These are phyloP conservation scores for Teunomyces tritomae DNA, from an alignment of 805 yeast species.

Conservation along the genomic window DNA sequence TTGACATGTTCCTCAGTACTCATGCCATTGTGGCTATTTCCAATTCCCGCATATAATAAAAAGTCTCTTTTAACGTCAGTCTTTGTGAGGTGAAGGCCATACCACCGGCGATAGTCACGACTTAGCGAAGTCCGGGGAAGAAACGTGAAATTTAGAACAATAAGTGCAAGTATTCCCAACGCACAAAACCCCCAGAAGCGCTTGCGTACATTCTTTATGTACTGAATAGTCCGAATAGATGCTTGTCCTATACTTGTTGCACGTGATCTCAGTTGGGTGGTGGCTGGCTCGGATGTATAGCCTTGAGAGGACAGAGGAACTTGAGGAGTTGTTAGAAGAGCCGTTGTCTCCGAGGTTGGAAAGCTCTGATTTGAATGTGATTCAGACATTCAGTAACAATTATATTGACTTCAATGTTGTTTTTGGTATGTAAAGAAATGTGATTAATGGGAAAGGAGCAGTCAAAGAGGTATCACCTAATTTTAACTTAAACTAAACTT, in stretches of 20 bases:
- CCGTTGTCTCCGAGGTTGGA: not conserved
- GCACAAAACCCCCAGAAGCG: constrained; percentile 46
- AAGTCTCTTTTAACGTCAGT: constrained; percentile 68
- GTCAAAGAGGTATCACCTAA: not conserved
- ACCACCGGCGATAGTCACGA: constrained; percentile 75
- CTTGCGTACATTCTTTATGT: constrained; percentile 1
- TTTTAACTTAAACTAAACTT: not conserved
- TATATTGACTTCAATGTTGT: not conserved
- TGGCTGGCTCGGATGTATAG: not conserved
- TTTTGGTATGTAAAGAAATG: not conserved
- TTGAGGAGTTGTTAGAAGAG: not conserved
- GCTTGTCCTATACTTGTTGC: constrained; percentile 1
- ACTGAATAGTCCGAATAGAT: constrained; percentile 1
- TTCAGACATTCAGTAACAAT: not conserved
- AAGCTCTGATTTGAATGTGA: not conserved
- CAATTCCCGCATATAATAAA: constrained; percentile 34
- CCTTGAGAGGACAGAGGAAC: not conserved
- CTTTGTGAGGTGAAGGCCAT: constrained; percentile 61
- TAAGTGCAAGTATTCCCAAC: constrained; percentile 50
- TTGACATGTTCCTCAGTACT: constrained; percentile 26
- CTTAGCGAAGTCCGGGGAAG: constrained; percentile 81
- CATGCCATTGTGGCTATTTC: constrained; percentile 15
- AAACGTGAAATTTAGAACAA: constrained; percentile 65
- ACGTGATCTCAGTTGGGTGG: not conserved
- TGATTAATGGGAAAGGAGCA: not conserved